Base-by-base conservation (phyloP, 2,329 filamentous ascomycete species). In the Samsoniella hepiali region DNA sequence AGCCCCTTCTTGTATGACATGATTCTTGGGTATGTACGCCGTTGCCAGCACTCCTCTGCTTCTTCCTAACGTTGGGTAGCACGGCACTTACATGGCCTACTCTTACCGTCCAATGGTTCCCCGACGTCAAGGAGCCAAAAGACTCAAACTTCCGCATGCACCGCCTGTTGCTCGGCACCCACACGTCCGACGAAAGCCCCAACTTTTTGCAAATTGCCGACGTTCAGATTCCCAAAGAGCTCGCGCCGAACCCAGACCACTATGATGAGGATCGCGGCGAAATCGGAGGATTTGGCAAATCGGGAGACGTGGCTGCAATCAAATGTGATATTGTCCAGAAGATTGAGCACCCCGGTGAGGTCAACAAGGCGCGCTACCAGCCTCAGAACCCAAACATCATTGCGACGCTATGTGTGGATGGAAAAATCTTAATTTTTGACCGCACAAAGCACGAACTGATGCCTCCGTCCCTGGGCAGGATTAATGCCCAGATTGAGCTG, bases 331-430 rank as follows among this genome's bases (percentile, higher is more conserved):
- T 99, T 71, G 89, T 95, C 58, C 95, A 99, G 77, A 95, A 91
- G 77, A 99, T 99, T 74, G 91, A 96, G 74, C 95, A 99, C 74
- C 93, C 93, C 17, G 91, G 91, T 67, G 95, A 99, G 76, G 93
- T 99, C 74, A 99, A 99, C 83, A 99, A 98, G 81, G 96, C 95
- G 17, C 89, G 95, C 69, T 98, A 98, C 74, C 93, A 97, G 77
- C 95, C 95, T 13, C 94, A 98, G 75, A 99, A 99, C 72, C 93
- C 94, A 5, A 93, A 99, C 72, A 88, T 99, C 64, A 96, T 99
- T 70, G 95, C 95, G 3, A 97, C 95, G 0, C 88, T 97, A 78
- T 93, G 91, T 67, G 87, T 91, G 8, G 91, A 97, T 74, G 91
- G 91, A 66, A 89, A 88, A 68, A 91, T 97, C 49, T 87, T 98